Conservation (phyloP, 2,329 filamentous ascomycete species). For the Coniochaeta hoffmannii region DNA sequence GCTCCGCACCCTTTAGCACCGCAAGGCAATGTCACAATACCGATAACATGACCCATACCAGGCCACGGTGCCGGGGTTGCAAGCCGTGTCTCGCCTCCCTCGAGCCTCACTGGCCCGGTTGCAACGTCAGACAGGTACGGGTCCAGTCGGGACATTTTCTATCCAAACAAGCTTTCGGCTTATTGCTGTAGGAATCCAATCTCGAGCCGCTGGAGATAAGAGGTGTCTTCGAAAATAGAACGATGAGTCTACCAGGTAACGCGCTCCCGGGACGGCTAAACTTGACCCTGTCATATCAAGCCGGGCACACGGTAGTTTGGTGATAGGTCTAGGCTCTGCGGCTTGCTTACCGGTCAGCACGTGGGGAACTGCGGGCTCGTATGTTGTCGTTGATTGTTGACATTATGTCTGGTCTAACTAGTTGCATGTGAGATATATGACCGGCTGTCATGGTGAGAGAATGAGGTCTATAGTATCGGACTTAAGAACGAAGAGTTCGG, state of each 20-base stretch:
- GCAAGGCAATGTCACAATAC: too few relatives aligned
- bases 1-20: background rate
- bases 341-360: background rate
- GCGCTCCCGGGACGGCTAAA: constrained; percentile 1
- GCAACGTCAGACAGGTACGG: background rate
- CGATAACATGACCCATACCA: background rate
- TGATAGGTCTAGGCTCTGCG: background rate
- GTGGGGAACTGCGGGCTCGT: background rate
- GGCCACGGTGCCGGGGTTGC: background rate
- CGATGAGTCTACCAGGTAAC: background rate
- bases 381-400: background rate
- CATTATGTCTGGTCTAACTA: background rate
- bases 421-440: background rate
- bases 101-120: background rate
- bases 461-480: background rate
- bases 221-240: background rate
- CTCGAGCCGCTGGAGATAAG: background rate
- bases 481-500: background rate
- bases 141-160: background rate
- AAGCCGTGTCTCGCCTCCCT: background rate
- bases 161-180: background rate
- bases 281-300: background rate
- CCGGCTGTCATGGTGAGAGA: too few relatives aligned
- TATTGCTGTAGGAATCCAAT: background rate
- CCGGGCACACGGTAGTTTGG: background rate